A percentile compares a stretch with the other conserved stretches of the same genome.
Conservation (phyloP, 2,329 filamentous ascomycete species). For the Sporothrix protearum region DNA sequence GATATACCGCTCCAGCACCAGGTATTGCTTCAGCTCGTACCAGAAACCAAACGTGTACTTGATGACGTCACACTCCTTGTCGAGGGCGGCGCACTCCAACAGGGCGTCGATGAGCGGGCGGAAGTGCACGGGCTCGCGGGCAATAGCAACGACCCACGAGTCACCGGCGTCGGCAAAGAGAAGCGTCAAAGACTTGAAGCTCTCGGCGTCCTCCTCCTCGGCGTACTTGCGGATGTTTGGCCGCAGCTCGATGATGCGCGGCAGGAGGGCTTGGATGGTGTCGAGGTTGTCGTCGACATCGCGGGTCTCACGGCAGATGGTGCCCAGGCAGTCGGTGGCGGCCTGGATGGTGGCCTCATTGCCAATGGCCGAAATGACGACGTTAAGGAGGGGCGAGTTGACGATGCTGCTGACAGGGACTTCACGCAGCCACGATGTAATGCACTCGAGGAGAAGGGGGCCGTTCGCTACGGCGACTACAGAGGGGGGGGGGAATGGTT, state of each 20-base stretch:
- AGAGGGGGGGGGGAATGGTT: too few relatives aligned
- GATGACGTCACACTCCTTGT: constrained; percentile 86
- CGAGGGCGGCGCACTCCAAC: constrained; percentile 83
- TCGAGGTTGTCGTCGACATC: constrained; percentile 88
- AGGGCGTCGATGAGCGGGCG: constrained; percentile 81
- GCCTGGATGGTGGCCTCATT: constrained; percentile 77
- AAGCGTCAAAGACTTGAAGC: constrained; percentile 82
- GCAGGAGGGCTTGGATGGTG: constrained; percentile 78
- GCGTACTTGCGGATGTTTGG: constrained; percentile 73
- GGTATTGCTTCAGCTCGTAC: constrained; percentile 97
- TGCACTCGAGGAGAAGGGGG: constrained; percentile 87
- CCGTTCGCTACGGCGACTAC: constrained; percentile 67
- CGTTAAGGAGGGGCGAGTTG: constrained; percentile 76
- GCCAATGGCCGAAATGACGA: constrained; percentile 73
- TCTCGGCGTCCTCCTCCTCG: constrained; percentile 77
- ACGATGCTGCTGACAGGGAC: constrained; percentile 81
- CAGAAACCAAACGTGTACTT: constrained; percentile 95
- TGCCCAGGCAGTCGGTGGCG: constrained; percentile 87
- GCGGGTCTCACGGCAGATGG: constrained; percentile 84
- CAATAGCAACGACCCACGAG: constrained; percentile 89
- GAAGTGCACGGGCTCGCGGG: constrained; percentile 77
- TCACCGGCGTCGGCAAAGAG: constrained; percentile 92
- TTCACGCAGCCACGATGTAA: constrained; percentile 94
- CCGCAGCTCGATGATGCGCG: constrained; percentile 70
- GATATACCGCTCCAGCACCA: constrained; percentile 85